phyloP scores from a whole-genome alignment of 1,139 yeast species.

The Debaryomyces nepalensis region DNA sequence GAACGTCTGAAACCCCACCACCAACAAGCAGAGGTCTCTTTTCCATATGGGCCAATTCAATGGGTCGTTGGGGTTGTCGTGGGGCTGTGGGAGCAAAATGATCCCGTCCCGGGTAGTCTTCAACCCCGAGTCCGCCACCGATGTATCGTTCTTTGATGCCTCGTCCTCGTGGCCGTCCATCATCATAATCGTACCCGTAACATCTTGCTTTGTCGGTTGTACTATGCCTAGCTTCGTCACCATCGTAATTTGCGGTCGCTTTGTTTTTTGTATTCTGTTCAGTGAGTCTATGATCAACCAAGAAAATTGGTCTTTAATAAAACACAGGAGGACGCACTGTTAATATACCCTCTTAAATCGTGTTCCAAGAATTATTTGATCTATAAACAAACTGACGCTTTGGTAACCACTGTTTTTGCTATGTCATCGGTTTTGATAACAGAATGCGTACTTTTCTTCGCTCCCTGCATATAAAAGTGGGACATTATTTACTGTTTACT shows the following conservation, averaged over 20 bases:
- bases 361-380: background rate
- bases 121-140: slow-evolving; percentile 24
- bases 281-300: too few species aligned
- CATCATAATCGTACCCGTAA: slow-evolving; percentile 54
- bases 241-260: background rate
- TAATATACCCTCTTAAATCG: background rate
- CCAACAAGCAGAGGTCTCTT: slow-evolving; percentile 56
- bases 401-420: background rate
- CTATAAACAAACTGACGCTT: background rate
- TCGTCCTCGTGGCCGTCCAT: slow-evolving; percentile 29
- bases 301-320: background rate
- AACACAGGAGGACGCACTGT: background rate
- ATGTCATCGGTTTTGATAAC: slow-evolving; percentile 3
- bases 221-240: slow-evolving; percentile 37
- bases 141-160: slow-evolving; percentile 16
- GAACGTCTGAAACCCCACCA: slow-evolving; percentile 62
- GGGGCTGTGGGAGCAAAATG: slow-evolving; percentile 74
- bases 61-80: slow-evolving; percentile 77
- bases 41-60: slow-evolving; percentile 72
- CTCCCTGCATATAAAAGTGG: slow-evolving; percentile 2
- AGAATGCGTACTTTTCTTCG: slow-evolving; percentile 1
- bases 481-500: slow-evolving; percentile 1
- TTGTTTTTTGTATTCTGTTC: too few species aligned
- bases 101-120: slow-evolving; percentile 57
- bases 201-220: slow-evolving; percentile 44